Percentiles rank a stretch among this genome's conserved stretches.
Conservation (phyloP, 257 asterid genomes). For the Penstemon barbatus region DNA sequence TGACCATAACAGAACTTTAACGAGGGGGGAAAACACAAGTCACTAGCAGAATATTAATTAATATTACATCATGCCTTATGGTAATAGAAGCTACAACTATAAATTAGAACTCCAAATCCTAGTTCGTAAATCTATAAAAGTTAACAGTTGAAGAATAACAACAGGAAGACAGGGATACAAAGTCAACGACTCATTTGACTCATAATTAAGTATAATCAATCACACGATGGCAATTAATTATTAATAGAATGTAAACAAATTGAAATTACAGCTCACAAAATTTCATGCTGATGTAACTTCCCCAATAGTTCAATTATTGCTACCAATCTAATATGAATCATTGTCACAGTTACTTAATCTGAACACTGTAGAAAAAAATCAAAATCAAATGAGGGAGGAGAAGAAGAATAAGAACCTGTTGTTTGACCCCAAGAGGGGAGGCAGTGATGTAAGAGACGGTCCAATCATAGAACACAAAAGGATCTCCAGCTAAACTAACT, state of each 20-base stretch:
- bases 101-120: no score
- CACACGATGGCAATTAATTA: not conserved
- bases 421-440: slow-evolving; percentile 81
- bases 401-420: slow-evolving; percentile 49
- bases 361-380: not conserved
- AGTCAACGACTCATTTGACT: no score
- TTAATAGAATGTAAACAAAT: not conserved
- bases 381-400: slow-evolving; percentile 1
- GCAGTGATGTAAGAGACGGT: slow-evolving; percentile 78
- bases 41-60: no score
- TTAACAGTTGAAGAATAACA: no score
- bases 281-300: no score
- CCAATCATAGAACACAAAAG: slow-evolving; percentile 78
- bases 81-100: no score
- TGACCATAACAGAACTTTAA: no score
- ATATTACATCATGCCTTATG: no score
- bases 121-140: no score
- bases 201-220: no score
- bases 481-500: slow-evolving; percentile 59
- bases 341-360: not conserved
- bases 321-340: not conserved
- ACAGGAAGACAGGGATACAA: no score
- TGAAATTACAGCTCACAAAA: not conserved
- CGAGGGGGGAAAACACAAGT: no score
- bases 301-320: not conserved